Evolutionary conservation across 768 basidiomycete genomes (phyloP), one percentile per base, ranked within the genome.

Genomic region (Agrocybe pediades): DNA sequence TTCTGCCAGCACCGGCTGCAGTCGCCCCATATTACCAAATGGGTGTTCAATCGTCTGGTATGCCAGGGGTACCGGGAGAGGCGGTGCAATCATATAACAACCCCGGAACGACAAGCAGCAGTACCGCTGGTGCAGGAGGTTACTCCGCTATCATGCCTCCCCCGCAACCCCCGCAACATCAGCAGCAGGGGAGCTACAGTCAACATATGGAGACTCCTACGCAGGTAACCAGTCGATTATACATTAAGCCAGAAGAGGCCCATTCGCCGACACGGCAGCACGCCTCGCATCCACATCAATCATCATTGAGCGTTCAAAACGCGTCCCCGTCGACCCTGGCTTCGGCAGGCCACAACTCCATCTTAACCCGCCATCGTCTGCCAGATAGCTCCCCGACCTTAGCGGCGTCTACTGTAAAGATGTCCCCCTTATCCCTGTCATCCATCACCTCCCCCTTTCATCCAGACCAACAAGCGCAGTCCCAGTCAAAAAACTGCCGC

Each of bases 401-500:
- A 17, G 46, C 63, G 19, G 52, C 56, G 26, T 53, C 61, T 2
- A 53, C 60, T 24, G 52, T 66, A 20, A 72, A 69, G 58, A 60
- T 58, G 27, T 74, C 74, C 13, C 71, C 75, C 17, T 60, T 71
- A 27, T 72, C 74, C 26, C 63, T 76, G 2, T 67, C 75, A 19
- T 71, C 74, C 6, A 78, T 78, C 44, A 76, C 74, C 13, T 68
- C 72, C 16, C 76, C 76, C 8, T 73, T 66, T 55, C 66, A 67
- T 58, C 64, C 72, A n/a, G 51, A 46, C 36, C 52, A 54, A 50
- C 57, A 52, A 46, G 41, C 49, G 13, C 59, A 54, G 46, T 46
- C 36, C 52, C 63, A 68, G 79, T 68, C 85, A 88, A 88, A 89
- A 88, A 88, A 89, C 79, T 86, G 52, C 79, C 73, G 64, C 82